A percentile compares a stretch with the other conserved stretches of the same genome.
Conservation (phyloP, 805 yeast species). For the Teunomyces atbi region DNA sequence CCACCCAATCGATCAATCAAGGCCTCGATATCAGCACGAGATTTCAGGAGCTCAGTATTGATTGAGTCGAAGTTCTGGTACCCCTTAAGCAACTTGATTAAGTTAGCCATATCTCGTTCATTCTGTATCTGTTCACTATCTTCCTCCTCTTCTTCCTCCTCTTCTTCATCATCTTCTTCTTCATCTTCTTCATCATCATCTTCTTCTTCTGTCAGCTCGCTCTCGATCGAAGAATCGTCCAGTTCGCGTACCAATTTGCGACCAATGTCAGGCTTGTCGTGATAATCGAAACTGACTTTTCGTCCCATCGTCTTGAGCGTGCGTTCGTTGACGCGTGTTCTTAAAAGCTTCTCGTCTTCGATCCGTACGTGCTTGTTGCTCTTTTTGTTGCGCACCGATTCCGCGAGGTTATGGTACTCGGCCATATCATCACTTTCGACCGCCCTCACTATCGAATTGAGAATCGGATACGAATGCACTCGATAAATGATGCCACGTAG, state of each 20-base stretch:
- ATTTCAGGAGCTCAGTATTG: constrained; percentile 64
- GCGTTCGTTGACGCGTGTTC: constrained; percentile 14
- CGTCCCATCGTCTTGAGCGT: constrained; percentile 21
- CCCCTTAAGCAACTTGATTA: constrained; percentile 48
- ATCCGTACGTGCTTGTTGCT: constrained; percentile 1
- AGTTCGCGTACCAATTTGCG: not conserved
- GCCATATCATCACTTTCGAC: constrained; percentile 28
- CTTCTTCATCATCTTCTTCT: constrained; percentile 8
- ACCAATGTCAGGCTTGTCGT: constrained; percentile 6
- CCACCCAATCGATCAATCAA: constrained; percentile 39
- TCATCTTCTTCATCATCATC: constrained; percentile 7
- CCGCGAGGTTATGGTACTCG: constrained; percentile 12
- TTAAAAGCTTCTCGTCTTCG: constrained; percentile 7
- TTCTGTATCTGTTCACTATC: constrained; percentile 13
- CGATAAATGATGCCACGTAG: constrained; percentile 79
- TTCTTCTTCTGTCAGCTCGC: not conserved
- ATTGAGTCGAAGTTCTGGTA: constrained; percentile 62
- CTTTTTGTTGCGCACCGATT: constrained; percentile 14
- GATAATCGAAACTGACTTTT: constrained; percentile 32
- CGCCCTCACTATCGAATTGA: constrained; percentile 38
- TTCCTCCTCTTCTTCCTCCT: constrained; percentile 15
- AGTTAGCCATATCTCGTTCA: constrained; percentile 28
- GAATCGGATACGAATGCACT: constrained; percentile 72
- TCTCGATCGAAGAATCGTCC: constrained; percentile 3
- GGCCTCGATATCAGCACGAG: constrained; percentile 54